A percentile compares a stretch with the other conserved stretches of the same genome.
Conservation (phyloP, 805 yeast species). For the Saturnispora ahearnii region DNA sequence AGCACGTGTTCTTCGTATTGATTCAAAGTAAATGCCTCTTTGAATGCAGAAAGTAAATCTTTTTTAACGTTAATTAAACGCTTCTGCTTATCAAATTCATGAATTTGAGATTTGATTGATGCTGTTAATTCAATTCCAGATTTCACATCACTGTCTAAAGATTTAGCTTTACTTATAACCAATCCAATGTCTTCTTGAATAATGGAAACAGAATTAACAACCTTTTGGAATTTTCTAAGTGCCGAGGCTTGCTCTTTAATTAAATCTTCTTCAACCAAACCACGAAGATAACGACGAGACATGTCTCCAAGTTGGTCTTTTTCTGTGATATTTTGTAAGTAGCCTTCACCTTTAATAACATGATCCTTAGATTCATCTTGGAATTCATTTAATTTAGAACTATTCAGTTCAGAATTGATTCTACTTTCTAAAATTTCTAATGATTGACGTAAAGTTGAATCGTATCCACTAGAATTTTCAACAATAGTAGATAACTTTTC, state of each 20-base stretch:
- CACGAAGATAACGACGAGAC: conserved; percentile 49
- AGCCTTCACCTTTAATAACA: conserved; percentile 11
- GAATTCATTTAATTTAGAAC: neutral
- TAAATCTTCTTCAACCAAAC: conserved; percentile 52
- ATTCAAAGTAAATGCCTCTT: conserved; percentile 54
- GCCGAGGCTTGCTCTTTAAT: conserved; percentile 46
- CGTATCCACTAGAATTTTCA: conserved; percentile 27
- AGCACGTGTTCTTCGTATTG: conserved; percentile 58
- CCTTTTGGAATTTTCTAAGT: conserved; percentile 36
- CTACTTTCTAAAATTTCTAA: conserved; percentile 21
- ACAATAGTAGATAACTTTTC: conserved; percentile 8
- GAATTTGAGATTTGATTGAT: conserved; percentile 16
- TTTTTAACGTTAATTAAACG: conserved; percentile 39
- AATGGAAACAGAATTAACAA: conserved; percentile 31
- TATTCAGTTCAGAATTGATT: conserved; percentile 10
- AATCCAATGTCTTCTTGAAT: conserved; percentile 25
- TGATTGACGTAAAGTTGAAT: conserved; percentile 28
- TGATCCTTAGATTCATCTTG: neutral
- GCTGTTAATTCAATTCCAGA: conserved; percentile 19
- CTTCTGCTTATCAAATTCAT: conserved; percentile 25
- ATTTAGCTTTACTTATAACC: conserved; percentile 19
- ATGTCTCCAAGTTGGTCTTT: conserved; percentile 38
- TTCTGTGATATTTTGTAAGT: conserved; percentile 27
- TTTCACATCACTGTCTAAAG: conserved; percentile 20
- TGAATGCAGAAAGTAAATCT: conserved; percentile 42